Evolutionary conservation across 108 stramenopile species (phyloP).

Genomic region (Fistulifera pelliculosa): DNA sequence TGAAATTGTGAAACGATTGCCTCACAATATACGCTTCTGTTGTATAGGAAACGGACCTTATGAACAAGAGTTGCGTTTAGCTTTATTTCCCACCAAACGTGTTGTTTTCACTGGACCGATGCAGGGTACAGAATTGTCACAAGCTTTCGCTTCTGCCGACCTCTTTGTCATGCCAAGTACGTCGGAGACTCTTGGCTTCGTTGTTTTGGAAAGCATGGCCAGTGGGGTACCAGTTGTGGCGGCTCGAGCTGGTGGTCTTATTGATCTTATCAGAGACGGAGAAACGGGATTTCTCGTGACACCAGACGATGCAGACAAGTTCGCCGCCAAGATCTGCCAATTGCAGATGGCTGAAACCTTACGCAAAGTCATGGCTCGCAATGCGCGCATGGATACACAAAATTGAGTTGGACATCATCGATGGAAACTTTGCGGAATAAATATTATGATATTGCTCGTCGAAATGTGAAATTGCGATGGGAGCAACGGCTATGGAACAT

Average conservation of each 20-base stretch:
- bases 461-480: not conserved
- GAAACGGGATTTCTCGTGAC: constrained; percentile 54
- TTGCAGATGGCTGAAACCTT: constrained; percentile 1
- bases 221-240: constrained; percentile 75
- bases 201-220: constrained; percentile 84
- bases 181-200: constrained; percentile 81
- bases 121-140: constrained; percentile 32
- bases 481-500: not conserved
- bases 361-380: not conserved
- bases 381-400: constrained; percentile 3
- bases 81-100: constrained; percentile 35
- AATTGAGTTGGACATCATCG: constrained; percentile 6
- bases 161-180: constrained; percentile 74
- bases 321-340: constrained; percentile 7
- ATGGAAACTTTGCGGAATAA: not conserved
- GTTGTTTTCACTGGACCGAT: constrained; percentile 45
- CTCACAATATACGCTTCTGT: constrained; percentile 45
- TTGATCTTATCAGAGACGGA: constrained; percentile 56
- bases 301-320: constrained; percentile 36
- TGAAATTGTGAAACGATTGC: constrained; percentile 49
- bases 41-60: constrained; percentile 58
- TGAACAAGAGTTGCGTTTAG: constrained; percentile 17
- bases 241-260: constrained; percentile 57
- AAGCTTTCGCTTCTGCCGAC: constrained; percentile 68
- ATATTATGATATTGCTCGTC: not conserved